These are phyloP conservation scores for Eleusine indica DNA, from an alignment of 176 grass and related monocot genomes.

Conservation along the genomic window DNA sequence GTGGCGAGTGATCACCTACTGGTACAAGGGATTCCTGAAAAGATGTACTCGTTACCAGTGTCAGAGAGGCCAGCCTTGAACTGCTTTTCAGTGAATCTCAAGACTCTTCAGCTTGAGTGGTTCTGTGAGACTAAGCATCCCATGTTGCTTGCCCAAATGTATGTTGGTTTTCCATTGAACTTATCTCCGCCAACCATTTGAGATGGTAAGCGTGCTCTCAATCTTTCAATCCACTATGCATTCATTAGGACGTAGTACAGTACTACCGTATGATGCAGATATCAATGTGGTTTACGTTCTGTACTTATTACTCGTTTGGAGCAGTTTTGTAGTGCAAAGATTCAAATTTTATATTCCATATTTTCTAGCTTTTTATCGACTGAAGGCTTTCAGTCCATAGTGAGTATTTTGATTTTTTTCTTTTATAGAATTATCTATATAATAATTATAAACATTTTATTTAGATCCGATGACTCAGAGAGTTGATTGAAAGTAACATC, in stretches of 20 bases:
- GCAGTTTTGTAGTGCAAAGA: background rate
- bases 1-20: background rate
- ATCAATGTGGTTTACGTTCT: background rate
- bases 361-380: too few species aligned
- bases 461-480: too few species aligned
- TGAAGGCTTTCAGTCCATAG: too few species aligned
- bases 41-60: background rate
- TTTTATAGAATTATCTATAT: too few species aligned
- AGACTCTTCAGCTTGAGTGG: background rate
- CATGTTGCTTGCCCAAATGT: background rate
- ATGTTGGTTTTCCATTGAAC: background rate
- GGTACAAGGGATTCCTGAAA: background rate
- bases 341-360: background rate
- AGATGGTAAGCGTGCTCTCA: constrained; percentile 3
- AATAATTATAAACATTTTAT: too few species aligned
- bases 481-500: too few species aligned
- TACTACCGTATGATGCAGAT: background rate
- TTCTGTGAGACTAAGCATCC: background rate
- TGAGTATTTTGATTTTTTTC: too few species aligned
- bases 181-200: constrained; percentile 1
- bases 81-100: background rate
- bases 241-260: background rate
- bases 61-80: background rate
- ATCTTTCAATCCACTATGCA: background rate
- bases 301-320: background rate